These are phyloP conservation scores for Plasmodium gonderi DNA, from an alignment of 169 alveolate genomes.

Conservation along the genomic window DNA sequence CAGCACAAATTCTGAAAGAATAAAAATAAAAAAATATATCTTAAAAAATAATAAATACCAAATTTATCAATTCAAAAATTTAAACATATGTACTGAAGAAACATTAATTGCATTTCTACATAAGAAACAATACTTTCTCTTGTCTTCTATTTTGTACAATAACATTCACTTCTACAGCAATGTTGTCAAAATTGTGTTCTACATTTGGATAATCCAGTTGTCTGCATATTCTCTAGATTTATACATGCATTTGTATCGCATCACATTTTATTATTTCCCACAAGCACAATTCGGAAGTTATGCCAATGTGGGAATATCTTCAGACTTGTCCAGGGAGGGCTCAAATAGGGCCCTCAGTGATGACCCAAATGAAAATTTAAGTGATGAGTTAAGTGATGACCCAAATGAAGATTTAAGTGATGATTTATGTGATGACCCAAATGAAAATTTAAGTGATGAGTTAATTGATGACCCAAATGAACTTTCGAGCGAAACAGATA, in stretches of 20 bases:
- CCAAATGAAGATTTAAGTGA: neutral
- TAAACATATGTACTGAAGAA: conserved; percentile 46
- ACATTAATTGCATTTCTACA: conserved; percentile 62
- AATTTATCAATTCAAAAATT: conserved; percentile 62
- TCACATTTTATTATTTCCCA: neutral
- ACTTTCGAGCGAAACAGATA: neutral
- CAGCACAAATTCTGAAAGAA: conserved; percentile 1
- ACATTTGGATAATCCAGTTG: conserved; percentile 69
- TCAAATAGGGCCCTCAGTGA: neutral
- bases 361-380: neutral
- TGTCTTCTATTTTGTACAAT: conserved; percentile 34
- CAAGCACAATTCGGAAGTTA: neutral
- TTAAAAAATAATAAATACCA: conserved; percentile 64
- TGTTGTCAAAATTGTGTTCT: conserved; percentile 36
- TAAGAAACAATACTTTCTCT: conserved; percentile 58
- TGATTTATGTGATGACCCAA: neutral
- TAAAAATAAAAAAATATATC: conserved; percentile 36
- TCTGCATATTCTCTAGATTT: conserved; percentile 48
- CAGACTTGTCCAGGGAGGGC: neutral
- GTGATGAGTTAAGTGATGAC: neutral
- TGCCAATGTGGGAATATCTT: neutral
- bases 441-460: neutral
- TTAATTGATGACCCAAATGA: neutral
- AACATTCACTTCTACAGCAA: conserved; percentile 53
- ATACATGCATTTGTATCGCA: conserved; percentile 26